Base-by-base conservation (phyloP, 805 yeast genomes). In the Grigorovia jiainica region DNA sequence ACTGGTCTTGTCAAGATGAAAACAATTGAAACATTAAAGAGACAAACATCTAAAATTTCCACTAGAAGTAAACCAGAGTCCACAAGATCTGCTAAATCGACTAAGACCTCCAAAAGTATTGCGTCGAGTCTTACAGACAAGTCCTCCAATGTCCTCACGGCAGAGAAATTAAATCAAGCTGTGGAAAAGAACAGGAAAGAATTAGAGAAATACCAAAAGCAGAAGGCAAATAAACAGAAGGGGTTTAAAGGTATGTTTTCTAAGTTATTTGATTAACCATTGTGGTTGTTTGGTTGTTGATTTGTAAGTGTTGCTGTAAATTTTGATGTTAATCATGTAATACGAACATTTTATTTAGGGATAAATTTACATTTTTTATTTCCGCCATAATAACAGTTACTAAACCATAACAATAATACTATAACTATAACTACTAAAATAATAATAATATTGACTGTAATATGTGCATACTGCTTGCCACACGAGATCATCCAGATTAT, bases 401-500 rank as follows among this genome's bases (percentile, higher is more conserved):
- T n/a, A n/a, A n/a, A n/a, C n/a, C n/a, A n/a, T n/a, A n/a, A n/a
- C n/a, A n/a, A n/a, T n/a, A n/a, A n/a, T n/a, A n/a, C n/a, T n/a
- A n/a, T n/a, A n/a, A n/a, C n/a, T n/a, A n/a, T n/a, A n/a, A n/a
- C n/a, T n/a, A n/a, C n/a, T n/a, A n/a, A n/a, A n/a, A n/a, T n/a
- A n/a, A n/a, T n/a, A n/a, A n/a, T n/a, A n/a, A n/a, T n/a, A n/a
- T n/a, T n/a, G n/a, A n/a, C n/a, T n/a, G n/a, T n/a, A n/a, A n/a
- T n/a, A 87, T 89, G 97, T 89, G 97, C 63, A 83, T 87, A 25
- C 58, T 86, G 16, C 53, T 87, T 29, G 73, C 83, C 1, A 72
- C 94, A 2, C 73, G 76, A 11, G 70, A 66, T 2, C 89, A 84
- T 55, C 81, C 83, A 0, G 75, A 82, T 17, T 90, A 78, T 51